Base-by-base conservation (phyloP, 2,329 filamentous ascomycete genomes). In the Elsinoe batatas region DNA sequence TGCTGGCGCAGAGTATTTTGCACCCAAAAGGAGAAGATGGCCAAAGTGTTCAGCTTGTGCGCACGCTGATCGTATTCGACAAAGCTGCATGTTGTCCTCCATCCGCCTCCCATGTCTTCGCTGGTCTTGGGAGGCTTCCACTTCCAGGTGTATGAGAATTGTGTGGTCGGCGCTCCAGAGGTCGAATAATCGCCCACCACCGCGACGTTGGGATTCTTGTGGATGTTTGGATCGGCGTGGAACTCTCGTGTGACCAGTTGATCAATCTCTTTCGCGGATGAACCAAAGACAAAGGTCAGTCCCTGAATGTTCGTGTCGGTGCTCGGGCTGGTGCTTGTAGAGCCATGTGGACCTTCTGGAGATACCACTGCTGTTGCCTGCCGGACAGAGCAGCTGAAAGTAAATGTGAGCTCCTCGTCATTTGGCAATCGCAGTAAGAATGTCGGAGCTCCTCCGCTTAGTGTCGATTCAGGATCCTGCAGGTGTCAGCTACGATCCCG, bases 71-170 rank as follows among this genome's bases (percentile, higher is more conserved):
- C 91, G 67, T 98, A 98, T 71, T 98, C 93, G 63, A 97, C 86
- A 72, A 98, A 96, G 69, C 89, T 96, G 77, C 93, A 97, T 64
- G 85, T 87, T 67, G 94, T 97, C 66, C 89, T 87, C 91, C 93
- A 98, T 43, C 93, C 93, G 57, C 90, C 89, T 30, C 87, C 88
- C 64, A 82, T 82, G 67, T 96, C 91, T 67, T 96, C 91, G 13
- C 75, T 73, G 12, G 74, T 66, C 75, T 89, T 95, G 36, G 93
- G 93, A 7, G 93, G 88, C 67, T 87, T 89, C 90, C 91, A 98
- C 75, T 86, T 93, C 93, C 93, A 98, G 6, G 85, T 84, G 90
- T 91, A 98, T 61, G 91, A 86, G 67, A 96, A 96, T 33, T 89
- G 84, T 30, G 95, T 85, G 1, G 88, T 91, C 5, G 85, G 76